Base-by-base conservation (phyloP, 345 rosid genomes). In the Melastoma malabathricum region DNA sequence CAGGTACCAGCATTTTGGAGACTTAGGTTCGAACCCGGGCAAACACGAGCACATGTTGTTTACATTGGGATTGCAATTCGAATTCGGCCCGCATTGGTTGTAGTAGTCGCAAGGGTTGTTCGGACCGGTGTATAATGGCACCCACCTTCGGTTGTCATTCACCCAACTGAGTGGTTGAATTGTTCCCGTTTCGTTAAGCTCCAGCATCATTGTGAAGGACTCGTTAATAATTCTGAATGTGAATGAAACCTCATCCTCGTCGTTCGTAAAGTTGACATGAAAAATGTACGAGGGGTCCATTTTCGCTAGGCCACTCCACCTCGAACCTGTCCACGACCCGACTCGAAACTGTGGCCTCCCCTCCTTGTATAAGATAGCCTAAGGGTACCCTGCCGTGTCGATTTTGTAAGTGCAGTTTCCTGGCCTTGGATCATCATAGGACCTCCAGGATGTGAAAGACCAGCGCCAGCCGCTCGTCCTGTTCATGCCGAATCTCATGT, bases 401-500 rank as follows among this genome's bases (percentile, higher is more conserved):
- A 84, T 34, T 54, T 66, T 61, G 46, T 43, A 70, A 22, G 82
- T 66, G 46, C 12, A 59, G 50, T 59, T 76, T 0, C 94, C 89
- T 0, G 50, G 54, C 14, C 71, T 66, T 0, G 89, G 92, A 56
- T 88, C 92, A 20, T 57, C 59, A 0, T 50, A 16, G 19, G 76
- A 76, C 47, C 45, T 76, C 94, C 92, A 82, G 0, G 86, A 70
- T 7, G 63, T 75, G 44, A 82, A 13, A 50, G 55, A 52, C 43
- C 75, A 46, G 15, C 78, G 65, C 14, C 70, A 0, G 39, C 76
- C 69, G 1, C 61, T 64, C 56, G 44, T 20, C 2, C 62, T 48
- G 54, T 74, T 63, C 69, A 65, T 58, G 14, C 97, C 94, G 1
- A 88, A 56, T 53, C 72, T 84, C 94, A 88, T 80, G 43, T 52